Evolutionary conservation across 495 filamentous ascomycete species (phyloP).

Genomic region (Neurospora sp.): DNA sequence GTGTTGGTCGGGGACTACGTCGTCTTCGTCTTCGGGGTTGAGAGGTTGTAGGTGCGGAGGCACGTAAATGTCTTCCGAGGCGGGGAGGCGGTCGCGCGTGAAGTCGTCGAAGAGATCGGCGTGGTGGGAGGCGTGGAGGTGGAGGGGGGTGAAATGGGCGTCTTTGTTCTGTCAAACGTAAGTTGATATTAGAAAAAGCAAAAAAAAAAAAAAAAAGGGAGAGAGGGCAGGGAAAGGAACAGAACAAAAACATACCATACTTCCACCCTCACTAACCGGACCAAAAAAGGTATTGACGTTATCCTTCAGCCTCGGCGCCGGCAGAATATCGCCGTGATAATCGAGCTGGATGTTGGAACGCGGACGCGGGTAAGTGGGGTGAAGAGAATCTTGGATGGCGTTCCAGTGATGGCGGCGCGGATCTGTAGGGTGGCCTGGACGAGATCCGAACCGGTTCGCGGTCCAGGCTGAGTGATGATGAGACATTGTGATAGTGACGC

Average conservation of each 20-base stretch:
- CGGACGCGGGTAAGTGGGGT: neutral
- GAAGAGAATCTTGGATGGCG: neutral
- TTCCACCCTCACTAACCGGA: neutral
- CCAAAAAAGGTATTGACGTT: neutral
- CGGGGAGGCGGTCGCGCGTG: constrained; percentile 54
- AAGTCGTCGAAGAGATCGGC: constrained; percentile 94
- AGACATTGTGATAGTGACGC: neutral
- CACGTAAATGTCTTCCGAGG: constrained; percentile 70
- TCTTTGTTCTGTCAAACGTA: constrained; percentile 68
- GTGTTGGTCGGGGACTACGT: constrained; percentile 94
- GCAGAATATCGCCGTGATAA: neutral
- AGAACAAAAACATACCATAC: neutral
- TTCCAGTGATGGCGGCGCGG: neutral
- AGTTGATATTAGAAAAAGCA: neutral
- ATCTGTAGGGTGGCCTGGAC: neutral
- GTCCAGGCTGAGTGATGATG: neutral
- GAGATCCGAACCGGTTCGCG: neutral
- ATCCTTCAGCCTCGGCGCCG: neutral
- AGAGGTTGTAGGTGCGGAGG: constrained; percentile 80
- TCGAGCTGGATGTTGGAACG: neutral
- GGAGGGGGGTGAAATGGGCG: constrained; percentile 73
- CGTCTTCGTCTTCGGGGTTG: constrained; percentile 97
- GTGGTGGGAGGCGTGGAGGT: constrained; percentile 68
- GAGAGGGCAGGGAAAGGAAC: neutral
- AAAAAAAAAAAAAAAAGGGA: neutral